phyloP scores from a whole-genome alignment of 2,329 filamentous ascomycete genomes.

The Fusarium sp. region DNA sequence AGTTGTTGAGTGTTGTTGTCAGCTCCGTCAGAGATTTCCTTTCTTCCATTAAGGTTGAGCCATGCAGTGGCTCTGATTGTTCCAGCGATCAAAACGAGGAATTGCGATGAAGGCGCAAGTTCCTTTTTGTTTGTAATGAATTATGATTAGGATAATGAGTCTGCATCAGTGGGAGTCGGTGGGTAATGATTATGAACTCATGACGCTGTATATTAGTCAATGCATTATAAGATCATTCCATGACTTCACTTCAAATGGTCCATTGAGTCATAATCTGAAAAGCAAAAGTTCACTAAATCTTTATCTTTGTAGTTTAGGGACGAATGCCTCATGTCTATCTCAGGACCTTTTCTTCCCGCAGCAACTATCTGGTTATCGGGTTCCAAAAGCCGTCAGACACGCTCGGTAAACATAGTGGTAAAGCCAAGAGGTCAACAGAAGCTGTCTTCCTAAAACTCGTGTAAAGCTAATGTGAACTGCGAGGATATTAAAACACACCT shows the following conservation, averaged over 20 bases:
- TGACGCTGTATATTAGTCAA: not conserved
- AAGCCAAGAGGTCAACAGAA: not conserved
- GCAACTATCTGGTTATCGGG: not conserved
- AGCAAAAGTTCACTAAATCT: not conserved
- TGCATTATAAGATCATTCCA: not conserved
- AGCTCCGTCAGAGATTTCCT: conserved; percentile 2
- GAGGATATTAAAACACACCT: conserved; percentile 2
- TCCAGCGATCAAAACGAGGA: not conserved
- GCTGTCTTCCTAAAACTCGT: not conserved
- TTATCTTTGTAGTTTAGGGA: not conserved
- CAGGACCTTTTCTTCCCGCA: not conserved
- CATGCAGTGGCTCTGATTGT: not conserved
- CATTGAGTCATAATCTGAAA: no score
- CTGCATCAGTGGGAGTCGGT: not conserved
- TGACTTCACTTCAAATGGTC: not conserved
- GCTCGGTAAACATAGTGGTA: not conserved
- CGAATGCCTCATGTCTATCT: not conserved
- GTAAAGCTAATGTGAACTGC: not conserved
- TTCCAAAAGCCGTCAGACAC: not conserved
- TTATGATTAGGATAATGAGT: not conserved
- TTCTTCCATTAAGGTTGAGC: not conserved
- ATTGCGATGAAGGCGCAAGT: not conserved
- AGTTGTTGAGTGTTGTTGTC: not conserved
- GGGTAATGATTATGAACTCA: conserved; percentile 11
- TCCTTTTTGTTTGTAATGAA: conserved; percentile 7